Evolutionary conservation across 345 rosid genomes (phyloP).

Genomic region (Arabidopsis suecica): DNA sequence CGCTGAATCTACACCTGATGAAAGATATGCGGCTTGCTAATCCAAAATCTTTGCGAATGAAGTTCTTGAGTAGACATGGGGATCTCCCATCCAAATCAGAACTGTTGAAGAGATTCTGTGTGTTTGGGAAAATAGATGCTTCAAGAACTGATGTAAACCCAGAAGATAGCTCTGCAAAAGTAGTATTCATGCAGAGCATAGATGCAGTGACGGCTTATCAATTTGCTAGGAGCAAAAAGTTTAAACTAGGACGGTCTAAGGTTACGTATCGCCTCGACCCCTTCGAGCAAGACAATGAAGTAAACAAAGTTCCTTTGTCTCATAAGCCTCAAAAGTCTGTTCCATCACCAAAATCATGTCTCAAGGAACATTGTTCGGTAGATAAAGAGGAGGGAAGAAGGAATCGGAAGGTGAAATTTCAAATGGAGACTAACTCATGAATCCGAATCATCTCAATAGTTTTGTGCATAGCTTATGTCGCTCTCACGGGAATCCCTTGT

Average conservation of each 20-base stretch:
- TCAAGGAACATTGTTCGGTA: constrained; percentile 23
- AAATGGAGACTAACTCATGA: constrained; percentile 25
- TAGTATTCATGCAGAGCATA: constrained; percentile 42
- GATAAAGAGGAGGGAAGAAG: constrained; percentile 21
- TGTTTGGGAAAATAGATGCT: constrained; percentile 45
- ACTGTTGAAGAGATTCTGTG: constrained; percentile 43
- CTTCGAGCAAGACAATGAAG: constrained; percentile 23
- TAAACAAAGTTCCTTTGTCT: not conserved
- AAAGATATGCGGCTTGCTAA: constrained; percentile 34
- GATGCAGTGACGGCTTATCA: constrained; percentile 47
- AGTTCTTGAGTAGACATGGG: constrained; percentile 33
- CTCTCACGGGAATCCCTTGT: not conserved
- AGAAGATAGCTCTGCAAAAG: constrained; percentile 30
- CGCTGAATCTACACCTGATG: constrained; percentile 21
- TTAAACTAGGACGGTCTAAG: constrained; percentile 35
- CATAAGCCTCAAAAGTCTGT: not conserved
- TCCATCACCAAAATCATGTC: constrained; percentile 36
- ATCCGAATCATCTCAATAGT: not conserved
- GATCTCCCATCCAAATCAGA: constrained; percentile 41
- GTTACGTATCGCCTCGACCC: constrained; percentile 30
- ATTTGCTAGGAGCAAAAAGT: constrained; percentile 45
- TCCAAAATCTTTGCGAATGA: constrained; percentile 46
- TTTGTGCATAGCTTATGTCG: constrained; percentile 22
- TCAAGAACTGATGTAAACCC: constrained; percentile 36
- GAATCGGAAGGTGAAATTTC: constrained; percentile 31